Evolutionary conservation across 306 rosid genomes (phyloP).

Genomic region (Vachellia collinsii): DNA sequence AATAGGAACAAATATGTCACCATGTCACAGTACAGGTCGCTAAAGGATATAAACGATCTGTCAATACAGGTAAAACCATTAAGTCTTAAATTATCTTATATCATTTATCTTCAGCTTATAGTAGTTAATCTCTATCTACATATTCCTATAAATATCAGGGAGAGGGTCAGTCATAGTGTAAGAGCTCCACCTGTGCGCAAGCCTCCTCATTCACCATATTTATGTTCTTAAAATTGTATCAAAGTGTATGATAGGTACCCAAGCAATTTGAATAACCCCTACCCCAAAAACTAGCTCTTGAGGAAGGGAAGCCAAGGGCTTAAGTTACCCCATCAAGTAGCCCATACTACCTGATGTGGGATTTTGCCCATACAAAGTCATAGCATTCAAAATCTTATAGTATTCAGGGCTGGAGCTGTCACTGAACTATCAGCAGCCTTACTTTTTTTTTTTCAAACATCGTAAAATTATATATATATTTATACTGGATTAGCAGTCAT

Average conservation of each 20-base stretch:
- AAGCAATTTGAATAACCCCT: too few relatives aligned
- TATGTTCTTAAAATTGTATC: background rate
- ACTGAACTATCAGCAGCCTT: background rate
- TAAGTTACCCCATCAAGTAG: too few relatives aligned
- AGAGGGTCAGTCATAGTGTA: background rate
- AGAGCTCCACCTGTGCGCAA: background rate
- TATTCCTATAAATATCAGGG: background rate
- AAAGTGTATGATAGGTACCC: too few relatives aligned
- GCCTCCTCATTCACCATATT: background rate
- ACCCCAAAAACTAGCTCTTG: too few relatives aligned
- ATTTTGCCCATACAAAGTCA: too few relatives aligned
- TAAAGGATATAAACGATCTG: background rate
- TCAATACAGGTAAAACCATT: background rate
- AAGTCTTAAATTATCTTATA: background rate
- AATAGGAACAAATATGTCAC: conserved; percentile 39
- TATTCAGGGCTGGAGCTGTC: background rate
- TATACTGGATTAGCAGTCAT: conserved; percentile 4
- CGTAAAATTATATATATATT: background rate
- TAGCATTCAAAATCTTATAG: background rate
- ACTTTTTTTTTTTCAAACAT: background rate
- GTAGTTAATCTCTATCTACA: background rate
- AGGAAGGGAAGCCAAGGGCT: too few relatives aligned
- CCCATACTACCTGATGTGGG: too few relatives aligned
- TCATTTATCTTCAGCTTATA: background rate
- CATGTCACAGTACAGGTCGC: conserved; percentile 20